Percentiles rank a stretch among this genome's conserved stretches.
These are phyloP conservation scores for Ogataea pini DNA, from an alignment of 805 yeast genomes.

Conservation along the genomic window DNA sequence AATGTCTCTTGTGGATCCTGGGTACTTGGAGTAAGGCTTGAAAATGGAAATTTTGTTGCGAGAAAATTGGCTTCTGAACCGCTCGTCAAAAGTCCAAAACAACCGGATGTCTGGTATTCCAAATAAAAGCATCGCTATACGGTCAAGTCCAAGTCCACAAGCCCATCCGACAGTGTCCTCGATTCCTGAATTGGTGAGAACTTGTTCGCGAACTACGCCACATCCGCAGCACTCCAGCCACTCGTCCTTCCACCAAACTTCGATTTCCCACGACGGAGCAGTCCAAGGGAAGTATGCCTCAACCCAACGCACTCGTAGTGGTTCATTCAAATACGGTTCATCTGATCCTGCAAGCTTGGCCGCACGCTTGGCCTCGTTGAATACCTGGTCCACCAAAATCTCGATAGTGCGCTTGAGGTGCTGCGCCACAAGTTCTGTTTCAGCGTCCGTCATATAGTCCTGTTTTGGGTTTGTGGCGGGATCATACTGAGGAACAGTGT, in stretches of 20 bases:
- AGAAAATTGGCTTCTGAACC: conserved; percentile 74
- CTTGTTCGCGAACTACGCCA: conserved; percentile 83
- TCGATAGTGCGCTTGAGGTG: conserved; percentile 90
- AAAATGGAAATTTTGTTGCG: conserved; percentile 68
- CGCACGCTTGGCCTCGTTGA: conserved; percentile 65
- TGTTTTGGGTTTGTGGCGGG: conserved; percentile 75
- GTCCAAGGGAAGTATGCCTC: conserved; percentile 98
- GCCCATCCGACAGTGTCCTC: conserved; percentile 88
- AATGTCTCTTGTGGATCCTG: conserved; percentile 82
- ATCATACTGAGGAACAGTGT: conserved; percentile 58
- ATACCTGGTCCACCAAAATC: conserved; percentile 76
- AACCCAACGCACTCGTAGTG: conserved; percentile 88
- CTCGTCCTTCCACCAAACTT: conserved; percentile 97
- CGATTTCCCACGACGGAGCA: conserved; percentile 97
- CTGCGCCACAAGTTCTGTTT: conserved; percentile 65
- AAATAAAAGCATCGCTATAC: conserved; percentile 93
- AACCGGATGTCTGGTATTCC: conserved; percentile 94
- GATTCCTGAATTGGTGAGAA: conserved; percentile 71
- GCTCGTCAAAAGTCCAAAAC: conserved; percentile 83
- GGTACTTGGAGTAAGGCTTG: conserved; percentile 87
- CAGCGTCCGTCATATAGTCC: conserved; percentile 65
- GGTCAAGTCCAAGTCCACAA: conserved; percentile 91
- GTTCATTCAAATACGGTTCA: conserved; percentile 64
- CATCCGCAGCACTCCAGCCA: conserved; percentile 98
- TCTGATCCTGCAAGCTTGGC: conserved; percentile 62